Conservation (phyloP, 176 grass and related monocot species). For the Secale cereale region DNA sequence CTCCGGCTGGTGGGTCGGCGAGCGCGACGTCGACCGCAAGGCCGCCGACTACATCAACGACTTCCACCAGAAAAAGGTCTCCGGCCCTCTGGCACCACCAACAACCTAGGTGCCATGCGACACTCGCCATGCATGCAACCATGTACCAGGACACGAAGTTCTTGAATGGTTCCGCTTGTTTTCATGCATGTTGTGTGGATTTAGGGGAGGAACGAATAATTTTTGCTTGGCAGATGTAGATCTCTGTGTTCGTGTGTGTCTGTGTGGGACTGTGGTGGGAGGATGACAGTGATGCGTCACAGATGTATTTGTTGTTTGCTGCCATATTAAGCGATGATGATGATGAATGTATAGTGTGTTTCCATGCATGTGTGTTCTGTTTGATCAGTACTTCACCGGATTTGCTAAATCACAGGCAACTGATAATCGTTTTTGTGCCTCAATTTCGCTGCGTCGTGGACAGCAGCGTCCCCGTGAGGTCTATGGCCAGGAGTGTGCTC, state of each 20-base stretch:
- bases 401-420: too few relatives aligned
- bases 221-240: not conserved
- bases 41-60: slow-evolving; percentile 65
- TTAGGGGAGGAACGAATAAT: slow-evolving; percentile 11
- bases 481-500: too few relatives aligned
- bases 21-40: slow-evolving; percentile 73
- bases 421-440: too few relatives aligned
- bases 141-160: not conserved
- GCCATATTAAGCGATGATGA: not conserved
- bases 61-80: slow-evolving; percentile 62
- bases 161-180: not conserved
- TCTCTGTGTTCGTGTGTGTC: not conserved
- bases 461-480: too few relatives aligned
- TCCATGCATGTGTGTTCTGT: not conserved
- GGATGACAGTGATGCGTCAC: slow-evolving; percentile 3
- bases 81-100: too few relatives aligned
- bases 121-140: not conserved
- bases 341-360: not conserved
- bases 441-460: too few relatives aligned
- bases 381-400: not conserved
- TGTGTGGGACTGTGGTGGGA: not conserved
- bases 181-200: slow-evolving; percentile 6
- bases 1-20: slow-evolving; percentile 63
- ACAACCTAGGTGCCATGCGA: not conserved
- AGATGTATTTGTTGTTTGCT: not conserved